Evolutionary conservation across 495 filamentous ascomycete species (phyloP).

Genomic region (Thermochaetoides thermophila): DNA sequence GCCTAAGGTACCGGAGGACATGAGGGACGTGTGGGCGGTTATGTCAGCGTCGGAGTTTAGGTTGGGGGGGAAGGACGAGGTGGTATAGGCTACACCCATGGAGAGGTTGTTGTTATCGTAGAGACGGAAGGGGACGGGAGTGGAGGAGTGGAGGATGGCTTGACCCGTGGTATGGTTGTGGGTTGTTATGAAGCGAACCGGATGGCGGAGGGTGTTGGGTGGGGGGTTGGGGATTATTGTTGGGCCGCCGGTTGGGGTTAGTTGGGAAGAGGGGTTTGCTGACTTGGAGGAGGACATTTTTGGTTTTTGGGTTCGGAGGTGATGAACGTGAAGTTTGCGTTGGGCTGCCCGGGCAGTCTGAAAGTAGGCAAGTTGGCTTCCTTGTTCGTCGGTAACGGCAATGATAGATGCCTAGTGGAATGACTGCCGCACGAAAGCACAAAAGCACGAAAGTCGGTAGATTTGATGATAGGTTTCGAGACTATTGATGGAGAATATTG

Average conservation of each 20-base stretch:
- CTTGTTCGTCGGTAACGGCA: no score
- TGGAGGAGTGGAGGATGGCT: slow-evolving; percentile 21
- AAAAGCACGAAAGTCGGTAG: no score
- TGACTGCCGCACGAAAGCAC: no score
- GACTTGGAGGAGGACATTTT: no score
- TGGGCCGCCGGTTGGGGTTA: background rate
- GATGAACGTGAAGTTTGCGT: no score
- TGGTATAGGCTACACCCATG: slow-evolving; percentile 32
- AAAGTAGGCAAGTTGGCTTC: no score
- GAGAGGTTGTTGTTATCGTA: slow-evolving; percentile 20
- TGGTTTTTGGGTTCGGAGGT: no score
- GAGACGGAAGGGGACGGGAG: slow-evolving; percentile 17
- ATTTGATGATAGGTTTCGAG: no score
- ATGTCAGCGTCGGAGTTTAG: slow-evolving; percentile 40
- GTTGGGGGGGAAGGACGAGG: slow-evolving; percentile 36
- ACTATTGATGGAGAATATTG: no score
- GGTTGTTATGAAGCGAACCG: slow-evolving; percentile 25
- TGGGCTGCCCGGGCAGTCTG: no score
- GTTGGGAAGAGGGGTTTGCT: no score
- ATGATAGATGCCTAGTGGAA: no score
- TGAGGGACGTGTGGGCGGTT: slow-evolving; percentile 18
- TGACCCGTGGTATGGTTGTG: slow-evolving; percentile 22
- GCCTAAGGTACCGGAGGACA: slow-evolving; percentile 25
- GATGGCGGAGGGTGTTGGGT: slow-evolving; percentile 21
- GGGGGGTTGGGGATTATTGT: slow-evolving; percentile 1